These are phyloP conservation scores for Samsoniella hepiali DNA, from an alignment of 2,329 filamentous ascomycete species.

Conservation along the genomic window DNA sequence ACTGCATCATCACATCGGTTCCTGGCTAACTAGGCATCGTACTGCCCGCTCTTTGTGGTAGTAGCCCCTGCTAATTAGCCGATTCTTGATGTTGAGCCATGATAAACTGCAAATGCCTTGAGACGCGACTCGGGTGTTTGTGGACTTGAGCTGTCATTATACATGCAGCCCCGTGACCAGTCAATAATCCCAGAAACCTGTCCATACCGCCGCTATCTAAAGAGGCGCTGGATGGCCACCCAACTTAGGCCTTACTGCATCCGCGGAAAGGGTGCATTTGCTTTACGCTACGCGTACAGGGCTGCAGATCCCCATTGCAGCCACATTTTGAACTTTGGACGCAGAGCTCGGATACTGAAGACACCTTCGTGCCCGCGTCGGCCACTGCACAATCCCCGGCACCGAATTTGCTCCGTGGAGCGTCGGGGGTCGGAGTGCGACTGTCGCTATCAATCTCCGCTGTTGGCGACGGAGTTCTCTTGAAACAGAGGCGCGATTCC, in stretches of 20 bases:
- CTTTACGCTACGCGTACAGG: background rate
- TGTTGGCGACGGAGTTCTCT: slow-evolving; percentile 2
- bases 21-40: background rate
- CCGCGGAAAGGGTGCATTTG: background rate
- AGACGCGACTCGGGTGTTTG: background rate
- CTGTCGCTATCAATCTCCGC: slow-evolving; percentile 1
- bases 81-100: background rate
- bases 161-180: background rate
- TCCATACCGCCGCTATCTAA: background rate
- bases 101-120: background rate
- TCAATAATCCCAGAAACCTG: background rate
- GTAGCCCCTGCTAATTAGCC: background rate
- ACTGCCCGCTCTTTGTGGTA: background rate
- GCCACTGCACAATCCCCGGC: background rate
- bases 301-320: background rate
- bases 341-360: background rate
- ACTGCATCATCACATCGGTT: background rate
- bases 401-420: background rate
- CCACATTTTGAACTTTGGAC: background rate
- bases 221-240: background rate
- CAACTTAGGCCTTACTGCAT: background rate
- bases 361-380: background rate
- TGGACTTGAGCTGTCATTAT: background rate
- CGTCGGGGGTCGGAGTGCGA: slow-evolving; percentile 5
- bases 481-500: background rate